Evolutionary conservation across 2,329 filamentous ascomycete species (phyloP), one percentile per base, ranked within the genome.

Genomic region (Fusarium nelsonii): DNA sequence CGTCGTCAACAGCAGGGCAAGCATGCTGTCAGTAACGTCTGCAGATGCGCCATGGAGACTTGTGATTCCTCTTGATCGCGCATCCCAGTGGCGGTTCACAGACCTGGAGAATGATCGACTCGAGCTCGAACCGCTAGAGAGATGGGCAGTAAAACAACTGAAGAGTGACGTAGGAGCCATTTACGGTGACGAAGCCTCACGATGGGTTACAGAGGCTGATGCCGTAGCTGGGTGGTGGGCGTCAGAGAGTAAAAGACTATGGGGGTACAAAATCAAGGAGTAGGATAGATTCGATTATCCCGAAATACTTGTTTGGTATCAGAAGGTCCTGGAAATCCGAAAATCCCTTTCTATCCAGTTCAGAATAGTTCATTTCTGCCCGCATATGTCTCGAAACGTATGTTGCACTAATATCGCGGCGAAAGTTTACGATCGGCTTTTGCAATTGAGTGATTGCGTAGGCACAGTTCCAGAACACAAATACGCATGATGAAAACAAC

Each of bases 11-110:
- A 71, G 74, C 6, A 77, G 77, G 15, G 70, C 74, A 5, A 74
- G 74, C 43, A 76, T 77, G 70, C 56, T 79, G 15, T 69, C 72
- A 28, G 67, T 79, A 14, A 76, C 76, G 8, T 71, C 74, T 6
- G 66, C 75, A 7, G 59, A 79, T 74, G 14, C 77, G 72, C 36
- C 74, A 8, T 74, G 74, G 70, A 73, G 74, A 51, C 58, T 79
- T 9, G 72, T 78, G 3, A 64, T 78, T 14, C 77, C 77, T 3
- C 71, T 78, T 6, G 70, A 77, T 32, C 60, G 73, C 32, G 72
- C 73, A 33, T 71, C 72, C 8, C 76, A 74, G 55, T 78, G 74
- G 69, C 69, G 72, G 7, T 78, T 80, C 28, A 78, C 74, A 20
- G 65, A 78, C 41, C 54, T 74, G 3, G 52, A 65, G 18, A 46